Evolutionary conservation across 768 basidiomycete species (phyloP), one percentile per base, ranked within the genome.

Genomic region (Suillus ampliporus): DNA sequence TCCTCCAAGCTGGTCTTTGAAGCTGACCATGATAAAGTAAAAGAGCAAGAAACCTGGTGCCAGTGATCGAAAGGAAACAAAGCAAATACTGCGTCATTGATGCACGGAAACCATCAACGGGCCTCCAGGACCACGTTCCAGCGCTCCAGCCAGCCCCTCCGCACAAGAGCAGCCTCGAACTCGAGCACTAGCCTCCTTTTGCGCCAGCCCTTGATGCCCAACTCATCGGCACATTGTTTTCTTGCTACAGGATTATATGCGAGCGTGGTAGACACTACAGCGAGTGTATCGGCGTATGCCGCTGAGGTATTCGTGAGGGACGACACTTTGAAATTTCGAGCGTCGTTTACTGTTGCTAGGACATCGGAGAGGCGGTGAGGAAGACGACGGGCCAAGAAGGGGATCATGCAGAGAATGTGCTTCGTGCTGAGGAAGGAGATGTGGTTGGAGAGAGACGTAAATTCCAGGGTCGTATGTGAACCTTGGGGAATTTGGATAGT

Each of bases 161-260:
- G 71, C 15, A 87, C 70, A 41, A 88, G 75, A 0, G 78, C 83
- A 21, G 81, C 83, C 68, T 89, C 86, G 76, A 87, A 86, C 31
- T 74, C 75, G 34, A 83, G 59, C 64, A 81, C 67, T n/a, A 86
- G 74, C 62, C 80, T 73, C 58, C 82, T 75, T 65, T 82, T 79
- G 58, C 84, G 77, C 84, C 82, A 85, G 41, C 68, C 77, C 48
- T 69, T 68, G 7, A 70, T 56, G 48, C 83, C 77, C 58, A 76
- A 68, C 23, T 56, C 63, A 23, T 61, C 58, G 44, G 62, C 53
- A 57, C 46, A 61, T 31, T 31, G 54, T 23, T 66, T 57, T 47
- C 69, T 72, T 13, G 59, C 61, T 41, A 41, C 51, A 35, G 50
- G 70, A 19, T 69, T 57, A 28, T 17, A 48, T 2, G 63, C 65